phyloP scores from a whole-genome alignment of 1,284 basidiomycete species.

The Tranzscheliella williamsii region DNA sequence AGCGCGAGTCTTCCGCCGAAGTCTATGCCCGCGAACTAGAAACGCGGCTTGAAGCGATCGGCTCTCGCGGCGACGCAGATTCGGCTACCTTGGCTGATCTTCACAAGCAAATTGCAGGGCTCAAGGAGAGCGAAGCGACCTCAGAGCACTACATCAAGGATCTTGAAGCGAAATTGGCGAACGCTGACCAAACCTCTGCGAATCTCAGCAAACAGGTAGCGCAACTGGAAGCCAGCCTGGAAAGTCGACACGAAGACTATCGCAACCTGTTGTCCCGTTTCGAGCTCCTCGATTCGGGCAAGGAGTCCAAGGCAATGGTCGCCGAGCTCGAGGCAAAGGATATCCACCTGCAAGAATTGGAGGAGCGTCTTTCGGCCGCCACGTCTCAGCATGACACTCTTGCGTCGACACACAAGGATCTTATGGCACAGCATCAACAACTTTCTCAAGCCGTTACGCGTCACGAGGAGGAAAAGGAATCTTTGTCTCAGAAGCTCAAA shows the following conservation, averaged over 20 bases:
- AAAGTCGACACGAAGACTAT: slow-evolving; percentile 71
- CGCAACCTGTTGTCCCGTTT: slow-evolving; percentile 74
- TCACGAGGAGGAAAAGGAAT: slow-evolving; percentile 29
- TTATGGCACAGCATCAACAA: slow-evolving; percentile 16
- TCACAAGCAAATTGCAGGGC: slow-evolving; percentile 76
- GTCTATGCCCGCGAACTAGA: slow-evolving; percentile 91
- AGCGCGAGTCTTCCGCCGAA: slow-evolving; percentile 88
- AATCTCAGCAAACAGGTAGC: slow-evolving; percentile 74
- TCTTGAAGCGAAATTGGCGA: slow-evolving; percentile 78
- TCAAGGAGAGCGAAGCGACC: slow-evolving; percentile 75
- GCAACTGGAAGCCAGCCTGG: slow-evolving; percentile 75
- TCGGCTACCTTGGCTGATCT: slow-evolving; percentile 78
- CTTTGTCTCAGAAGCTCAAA: slow-evolving; percentile 21
- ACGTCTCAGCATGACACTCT: slow-evolving; percentile 20
- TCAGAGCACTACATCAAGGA: slow-evolving; percentile 83
- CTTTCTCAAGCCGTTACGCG: slow-evolving; percentile 3
- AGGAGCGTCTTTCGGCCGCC: slow-evolving; percentile 63
- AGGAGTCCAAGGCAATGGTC: slow-evolving; percentile 58
- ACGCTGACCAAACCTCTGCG: slow-evolving; percentile 76
- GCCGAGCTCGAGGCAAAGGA: slow-evolving; percentile 81
- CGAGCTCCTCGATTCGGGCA: slow-evolving; percentile 67
- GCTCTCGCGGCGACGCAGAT: slow-evolving; percentile 76
- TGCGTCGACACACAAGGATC: slow-evolving; percentile 12
- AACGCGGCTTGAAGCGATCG: slow-evolving; percentile 78
- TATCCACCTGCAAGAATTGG: slow-evolving; percentile 72